phyloP scores from a whole-genome alignment of 139 green algal genomes.

The Nannochloris sp. region DNA sequence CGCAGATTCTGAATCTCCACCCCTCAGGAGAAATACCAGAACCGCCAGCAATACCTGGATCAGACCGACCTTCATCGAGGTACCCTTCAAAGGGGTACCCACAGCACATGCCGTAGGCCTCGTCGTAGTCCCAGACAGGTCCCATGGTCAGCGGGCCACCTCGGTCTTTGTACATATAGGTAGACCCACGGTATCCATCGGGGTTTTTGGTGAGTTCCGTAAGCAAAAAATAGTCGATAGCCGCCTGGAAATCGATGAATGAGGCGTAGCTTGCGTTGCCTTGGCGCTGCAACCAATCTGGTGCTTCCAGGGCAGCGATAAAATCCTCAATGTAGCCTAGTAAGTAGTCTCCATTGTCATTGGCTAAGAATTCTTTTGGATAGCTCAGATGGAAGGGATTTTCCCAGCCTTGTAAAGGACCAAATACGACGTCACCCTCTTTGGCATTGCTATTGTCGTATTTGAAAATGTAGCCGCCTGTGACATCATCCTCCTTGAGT shows the following conservation, averaged over 20 bases:
- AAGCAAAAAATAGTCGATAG: slow-evolving; percentile 45
- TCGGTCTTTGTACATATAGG: slow-evolving; percentile 29
- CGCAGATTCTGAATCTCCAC: slow-evolving; percentile 34
- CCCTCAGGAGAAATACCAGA: slow-evolving; percentile 59
- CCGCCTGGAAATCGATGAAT: slow-evolving; percentile 27
- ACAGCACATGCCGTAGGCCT: slow-evolving; percentile 74
- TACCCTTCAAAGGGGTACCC: slow-evolving; percentile 67
- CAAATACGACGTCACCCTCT: slow-evolving; percentile 18
- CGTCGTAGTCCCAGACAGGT: slow-evolving; percentile 34
- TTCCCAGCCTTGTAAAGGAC: slow-evolving; percentile 8
- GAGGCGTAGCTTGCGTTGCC: slow-evolving; percentile 9
- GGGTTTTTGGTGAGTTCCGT: slow-evolving; percentile 51
- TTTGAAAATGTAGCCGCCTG: slow-evolving; percentile 37
- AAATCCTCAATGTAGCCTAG: slow-evolving; percentile 9
- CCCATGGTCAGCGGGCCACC: slow-evolving; percentile 11
- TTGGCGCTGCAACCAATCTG: too few relatives aligned
- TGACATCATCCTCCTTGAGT: slow-evolving; percentile 3
- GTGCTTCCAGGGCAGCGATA: slow-evolving; percentile 10
- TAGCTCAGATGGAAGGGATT: slow-evolving; percentile 17
- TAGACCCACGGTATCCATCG: slow-evolving; percentile 25
- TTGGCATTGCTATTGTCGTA: slow-evolving; percentile 56
- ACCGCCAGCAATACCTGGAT: slow-evolving; percentile 35
- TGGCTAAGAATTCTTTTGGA: not conserved
- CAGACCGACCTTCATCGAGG: slow-evolving; percentile 15
- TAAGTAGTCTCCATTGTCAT: slow-evolving; percentile 4